Conservation (phyloP, 257 asterid genomes). For the Solanum chilense region DNA sequence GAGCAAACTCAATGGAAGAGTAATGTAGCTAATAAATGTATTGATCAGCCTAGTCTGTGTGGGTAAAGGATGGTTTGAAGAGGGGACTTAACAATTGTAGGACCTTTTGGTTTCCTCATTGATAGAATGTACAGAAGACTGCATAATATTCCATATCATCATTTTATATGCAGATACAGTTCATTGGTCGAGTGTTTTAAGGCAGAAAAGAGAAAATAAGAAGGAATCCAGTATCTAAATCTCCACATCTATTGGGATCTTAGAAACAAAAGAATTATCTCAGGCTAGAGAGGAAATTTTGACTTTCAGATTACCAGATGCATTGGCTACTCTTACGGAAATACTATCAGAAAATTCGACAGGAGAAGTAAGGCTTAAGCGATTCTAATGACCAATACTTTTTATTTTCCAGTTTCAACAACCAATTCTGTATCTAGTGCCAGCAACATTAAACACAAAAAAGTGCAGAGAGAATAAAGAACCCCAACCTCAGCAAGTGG, state of each 20-base stretch:
- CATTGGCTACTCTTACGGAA: background rate
- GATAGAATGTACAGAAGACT: background rate
- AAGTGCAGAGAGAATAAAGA: background rate
- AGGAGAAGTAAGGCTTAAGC: background rate
- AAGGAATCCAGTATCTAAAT: background rate
- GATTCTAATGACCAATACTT: background rate
- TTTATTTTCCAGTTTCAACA: background rate
- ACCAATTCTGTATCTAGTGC: background rate
- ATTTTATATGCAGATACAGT: background rate
- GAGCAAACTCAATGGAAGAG: background rate
- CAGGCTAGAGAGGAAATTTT: background rate
- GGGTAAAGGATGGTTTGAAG: background rate
- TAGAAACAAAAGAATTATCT: background rate
- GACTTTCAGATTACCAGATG: background rate
- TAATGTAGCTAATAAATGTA: background rate
- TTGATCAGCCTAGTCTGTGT: background rate
- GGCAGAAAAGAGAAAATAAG: background rate
- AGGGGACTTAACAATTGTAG: background rate
- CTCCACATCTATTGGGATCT: background rate
- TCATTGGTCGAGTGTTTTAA: background rate
- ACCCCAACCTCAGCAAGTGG: constrained; percentile 44
- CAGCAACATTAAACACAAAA: background rate
- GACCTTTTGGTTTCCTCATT: background rate
- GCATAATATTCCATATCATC: background rate
- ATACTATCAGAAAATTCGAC: background rate